These are phyloP conservation scores for Magnolia sinica DNA, from an alignment of 164 flowering plant species.

Conservation along the genomic window DNA sequence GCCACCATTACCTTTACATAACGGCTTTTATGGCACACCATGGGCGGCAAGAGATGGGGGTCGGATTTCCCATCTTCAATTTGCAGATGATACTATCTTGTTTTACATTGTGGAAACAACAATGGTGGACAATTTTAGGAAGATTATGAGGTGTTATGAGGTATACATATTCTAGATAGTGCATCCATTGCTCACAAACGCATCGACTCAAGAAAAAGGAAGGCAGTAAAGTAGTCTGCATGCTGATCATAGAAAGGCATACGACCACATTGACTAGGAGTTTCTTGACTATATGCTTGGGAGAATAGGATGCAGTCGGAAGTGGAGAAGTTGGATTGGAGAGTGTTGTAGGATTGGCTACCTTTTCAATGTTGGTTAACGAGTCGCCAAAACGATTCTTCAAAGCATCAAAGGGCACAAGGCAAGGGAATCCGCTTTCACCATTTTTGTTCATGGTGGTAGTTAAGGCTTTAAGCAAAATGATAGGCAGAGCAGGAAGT, in stretches of 20 bases:
- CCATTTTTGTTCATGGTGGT: background rate
- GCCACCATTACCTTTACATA: no score
- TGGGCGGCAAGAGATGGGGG: background rate
- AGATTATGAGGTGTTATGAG: background rate
- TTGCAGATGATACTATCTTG: background rate
- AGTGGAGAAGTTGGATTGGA: no score
- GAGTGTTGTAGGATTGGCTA: background rate
- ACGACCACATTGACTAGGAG: no score
- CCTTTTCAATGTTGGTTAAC: background rate
- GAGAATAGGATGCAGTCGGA: no score
- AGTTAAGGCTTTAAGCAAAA: background rate
- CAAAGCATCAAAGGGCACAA: background rate
- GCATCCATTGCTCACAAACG: no score
- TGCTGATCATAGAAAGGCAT: no score
- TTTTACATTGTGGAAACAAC: background rate
- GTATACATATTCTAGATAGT: no score
- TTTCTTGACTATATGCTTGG: no score
- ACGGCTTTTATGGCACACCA: no score
- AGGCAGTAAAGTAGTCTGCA: no score
- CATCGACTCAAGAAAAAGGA: no score
- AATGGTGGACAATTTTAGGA: background rate
- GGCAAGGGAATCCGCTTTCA: background rate
- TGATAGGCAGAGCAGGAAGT: background rate
- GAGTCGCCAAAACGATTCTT: background rate
- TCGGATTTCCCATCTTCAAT: background rate